These are phyloP conservation scores for Amorphotheca resinae DNA, from an alignment of 495 filamentous ascomycete genomes.

Conservation along the genomic window DNA sequence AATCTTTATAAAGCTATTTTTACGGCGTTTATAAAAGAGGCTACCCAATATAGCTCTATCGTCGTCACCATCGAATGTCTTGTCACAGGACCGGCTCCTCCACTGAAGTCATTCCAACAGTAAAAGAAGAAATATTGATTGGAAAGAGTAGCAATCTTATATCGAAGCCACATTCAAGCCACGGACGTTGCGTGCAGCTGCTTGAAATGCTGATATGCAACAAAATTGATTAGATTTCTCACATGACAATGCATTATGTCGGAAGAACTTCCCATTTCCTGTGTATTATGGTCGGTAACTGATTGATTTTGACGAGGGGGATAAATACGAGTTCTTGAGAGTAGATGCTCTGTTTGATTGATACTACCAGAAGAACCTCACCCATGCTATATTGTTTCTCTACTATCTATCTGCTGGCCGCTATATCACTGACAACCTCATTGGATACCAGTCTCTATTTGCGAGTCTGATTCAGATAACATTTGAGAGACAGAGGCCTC, in stretches of 20 bases:
- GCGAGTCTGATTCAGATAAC: conserved; percentile 9
- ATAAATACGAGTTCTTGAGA: neutral
- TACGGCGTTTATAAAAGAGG: no score
- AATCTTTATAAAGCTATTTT: no score
- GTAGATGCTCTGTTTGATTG: neutral
- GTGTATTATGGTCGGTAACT: neutral
- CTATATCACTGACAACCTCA: conserved; percentile 4
- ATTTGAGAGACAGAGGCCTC: conserved; percentile 9
- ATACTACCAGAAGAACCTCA: neutral
- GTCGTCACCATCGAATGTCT: conserved; percentile 5
- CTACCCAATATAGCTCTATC: conserved; percentile 9
- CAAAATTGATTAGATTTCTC: neutral
- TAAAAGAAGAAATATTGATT: conserved; percentile 1
- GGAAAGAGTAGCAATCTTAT: conserved; percentile 3
- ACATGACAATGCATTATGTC: neutral
- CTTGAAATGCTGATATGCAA: conserved; percentile 2
- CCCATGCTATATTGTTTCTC: neutral
- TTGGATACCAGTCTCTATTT: conserved; percentile 4
- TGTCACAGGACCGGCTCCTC: conserved; percentile 6
- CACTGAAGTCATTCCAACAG: conserved; percentile 5
- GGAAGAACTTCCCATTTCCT: neutral
- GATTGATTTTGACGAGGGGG: neutral
- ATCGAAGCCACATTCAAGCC: conserved; percentile 2
- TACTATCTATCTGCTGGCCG: neutral
- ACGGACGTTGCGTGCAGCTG: conserved; percentile 1